Evolutionary conservation across 1,284 basidiomycete genomes (phyloP), one percentile per base, ranked within the genome.

Genomic region (Xerocomus nothofagi): DNA sequence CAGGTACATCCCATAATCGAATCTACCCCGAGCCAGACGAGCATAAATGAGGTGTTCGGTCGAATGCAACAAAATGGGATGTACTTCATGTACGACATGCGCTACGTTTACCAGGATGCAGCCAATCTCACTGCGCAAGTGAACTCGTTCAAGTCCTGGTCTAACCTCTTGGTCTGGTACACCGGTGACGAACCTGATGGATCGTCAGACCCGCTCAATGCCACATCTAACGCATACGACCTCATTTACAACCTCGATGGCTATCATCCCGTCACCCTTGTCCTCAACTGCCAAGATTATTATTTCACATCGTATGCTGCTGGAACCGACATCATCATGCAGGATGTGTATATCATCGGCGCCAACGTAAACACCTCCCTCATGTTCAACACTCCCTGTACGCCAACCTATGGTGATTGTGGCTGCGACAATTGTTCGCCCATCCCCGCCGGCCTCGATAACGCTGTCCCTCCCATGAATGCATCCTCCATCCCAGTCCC

Each of bases 31-130:
- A 78, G 27, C 78, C 73, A 74, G 1, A 68, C 85, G 0, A 73
- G 78, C 24, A 18, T 64, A 17, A 44, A 50, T 5, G 62, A 74
- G 17, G 79, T 88, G 12, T 63, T 88, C 14, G 77, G 86, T 59
- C 74, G 77, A 36, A 87, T 89, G 81, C 78, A 86, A 62, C 75
- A 84, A 57, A 76, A 80, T 1, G 86, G 85, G 0, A 59, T 91
- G 23, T 89, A 84, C 58, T 71, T 88, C 36, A 86, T 89, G 79
- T 89, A 88, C 53, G 86, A 89, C 61, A 88, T 90, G 86, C 76
- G 86, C 59, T 73, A 68, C 57, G 74, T 73, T 3, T 88, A 88
- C 65, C 78, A 75, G 74, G 80, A 88, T 57, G 58, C 67, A 15
- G 75, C 78, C 15, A 73, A 77, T 6, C 80, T 90, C 18, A 81